Percentiles rank a stretch among this genome's conserved stretches.
These are phyloP conservation scores for Coemansia sp. DNA, from an alignment of 192 early-diverging fungal species.

Conservation along the genomic window DNA sequence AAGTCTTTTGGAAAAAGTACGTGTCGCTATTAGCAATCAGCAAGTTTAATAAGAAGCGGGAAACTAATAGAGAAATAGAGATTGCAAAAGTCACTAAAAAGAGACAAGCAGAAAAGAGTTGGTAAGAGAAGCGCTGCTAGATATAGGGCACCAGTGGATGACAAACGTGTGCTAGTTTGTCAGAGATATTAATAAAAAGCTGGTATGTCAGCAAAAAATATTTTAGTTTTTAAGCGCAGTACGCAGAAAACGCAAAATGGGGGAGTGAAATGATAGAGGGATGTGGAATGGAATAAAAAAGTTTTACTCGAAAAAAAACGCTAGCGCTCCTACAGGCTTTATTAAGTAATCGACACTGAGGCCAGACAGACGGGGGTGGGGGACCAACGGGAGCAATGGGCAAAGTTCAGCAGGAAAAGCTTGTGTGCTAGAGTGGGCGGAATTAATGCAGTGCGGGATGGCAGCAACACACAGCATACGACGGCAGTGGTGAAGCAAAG, in stretches of 20 bases:
- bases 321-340: too few relatives aligned
- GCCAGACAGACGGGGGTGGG: not conserved
- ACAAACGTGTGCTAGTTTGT: not conserved
- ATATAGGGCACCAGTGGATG: not conserved
- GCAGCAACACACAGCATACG: not conserved
- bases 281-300: slow-evolving; percentile 9
- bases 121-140: not conserved
- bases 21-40: not conserved
- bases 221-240: too few relatives aligned
- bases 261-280: not conserved
- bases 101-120: too few relatives aligned
- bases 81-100: not conserved
- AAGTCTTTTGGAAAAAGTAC: too few relatives aligned
- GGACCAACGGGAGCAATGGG: not conserved
- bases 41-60: not conserved
- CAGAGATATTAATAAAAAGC: slow-evolving; percentile 1
- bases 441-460: slow-evolving; percentile 1
- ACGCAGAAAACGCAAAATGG: too few relatives aligned
- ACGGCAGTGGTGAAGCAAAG: not conserved
- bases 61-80: not conserved
- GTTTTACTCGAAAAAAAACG: not conserved
- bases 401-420: too few relatives aligned
- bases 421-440: not conserved
- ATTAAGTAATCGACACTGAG: too few relatives aligned
- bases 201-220: too few relatives aligned